A percentile compares a stretch with the other conserved stretches of the same genome.
These are phyloP conservation scores for Eucalyptus microcorys DNA, from an alignment of 345 rosid species.

Conservation along the genomic window DNA sequence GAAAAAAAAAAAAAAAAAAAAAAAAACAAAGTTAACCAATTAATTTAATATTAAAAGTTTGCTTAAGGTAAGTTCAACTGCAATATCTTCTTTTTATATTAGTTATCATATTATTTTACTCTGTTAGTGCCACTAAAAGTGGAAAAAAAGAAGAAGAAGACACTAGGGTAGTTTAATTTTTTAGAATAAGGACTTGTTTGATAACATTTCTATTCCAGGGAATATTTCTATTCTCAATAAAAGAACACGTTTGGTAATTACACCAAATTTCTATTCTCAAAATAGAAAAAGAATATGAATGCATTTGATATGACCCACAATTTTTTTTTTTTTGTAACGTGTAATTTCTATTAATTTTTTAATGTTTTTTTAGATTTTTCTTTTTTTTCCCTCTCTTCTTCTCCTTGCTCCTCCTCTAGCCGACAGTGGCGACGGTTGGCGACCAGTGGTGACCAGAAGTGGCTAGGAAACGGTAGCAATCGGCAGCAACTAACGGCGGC, in stretches of 20 bases:
- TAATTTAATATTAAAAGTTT: not conserved
- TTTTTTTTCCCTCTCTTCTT: too few relatives aligned
- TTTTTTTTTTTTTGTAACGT: too few relatives aligned
- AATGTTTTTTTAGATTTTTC: too few relatives aligned
- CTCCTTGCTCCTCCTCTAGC: too few relatives aligned
- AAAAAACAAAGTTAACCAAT: not conserved
- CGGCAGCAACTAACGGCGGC: rapidly evolving
- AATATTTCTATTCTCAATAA: too few relatives aligned
- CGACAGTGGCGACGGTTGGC: rapidly evolving
- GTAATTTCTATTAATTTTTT: too few relatives aligned
- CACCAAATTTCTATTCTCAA: rapidly evolving
- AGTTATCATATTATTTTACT: not conserved
- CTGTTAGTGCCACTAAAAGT: not conserved
- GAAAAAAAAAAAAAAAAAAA: not conserved
- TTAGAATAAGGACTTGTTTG: not conserved
- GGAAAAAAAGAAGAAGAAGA: not conserved
- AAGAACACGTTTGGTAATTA: too few relatives aligned
- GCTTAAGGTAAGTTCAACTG: not conserved
- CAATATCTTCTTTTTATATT: not conserved
- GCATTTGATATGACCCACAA: rapidly evolving
- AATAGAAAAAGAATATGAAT: too few relatives aligned
- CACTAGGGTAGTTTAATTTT: not conserved
- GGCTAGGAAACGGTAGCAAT: rapidly evolving
- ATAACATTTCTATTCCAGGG: rapidly evolving
- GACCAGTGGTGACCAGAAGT: rapidly evolving